A percentile compares a stretch with the other conserved stretches of the same genome.
Conservation (phyloP, 768 basidiomycete species). For the Chalciporus pseudorubinellus region DNA sequence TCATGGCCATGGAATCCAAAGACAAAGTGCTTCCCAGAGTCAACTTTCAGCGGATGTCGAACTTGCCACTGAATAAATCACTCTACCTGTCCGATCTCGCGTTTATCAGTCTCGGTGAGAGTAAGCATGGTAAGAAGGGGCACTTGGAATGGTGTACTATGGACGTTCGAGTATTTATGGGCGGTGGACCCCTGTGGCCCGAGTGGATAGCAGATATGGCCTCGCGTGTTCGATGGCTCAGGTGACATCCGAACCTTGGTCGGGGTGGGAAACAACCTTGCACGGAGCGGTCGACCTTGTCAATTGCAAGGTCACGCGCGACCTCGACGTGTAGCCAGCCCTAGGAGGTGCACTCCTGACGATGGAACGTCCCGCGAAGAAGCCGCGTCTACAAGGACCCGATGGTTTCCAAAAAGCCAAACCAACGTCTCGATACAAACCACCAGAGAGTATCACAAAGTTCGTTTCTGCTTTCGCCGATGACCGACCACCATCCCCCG, state of each 20-base stretch:
- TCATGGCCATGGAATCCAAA: slow-evolving; percentile 64
- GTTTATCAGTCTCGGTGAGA: slow-evolving; percentile 38
- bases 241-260: too few species aligned
- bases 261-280: background rate
- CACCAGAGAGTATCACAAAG: slow-evolving; percentile 15
- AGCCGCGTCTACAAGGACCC: slow-evolving; percentile 17
- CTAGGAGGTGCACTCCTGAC: background rate
- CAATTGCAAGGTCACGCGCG: too few species aligned
- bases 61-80: background rate
- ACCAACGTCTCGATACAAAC: slow-evolving; percentile 23
- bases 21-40: slow-evolving; percentile 58
- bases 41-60: background rate
- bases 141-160: background rate
- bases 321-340: too few species aligned
- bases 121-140: slow-evolving; percentile 13
- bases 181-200: background rate
- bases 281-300: too few species aligned
- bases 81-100: slow-evolving; percentile 47
- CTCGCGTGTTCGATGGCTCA: background rate
- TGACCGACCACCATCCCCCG: background rate
- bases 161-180: slow-evolving; percentile 2
- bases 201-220: too few species aligned
- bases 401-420: slow-evolving; percentile 30
- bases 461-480: slow-evolving; percentile 30
- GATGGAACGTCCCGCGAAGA: slow-evolving; percentile 13